A percentile compares a stretch with the other conserved stretches of the same genome.
Conservation (phyloP, 208 protist genomes). For the Acanthamoeba rhysodes region DNA sequence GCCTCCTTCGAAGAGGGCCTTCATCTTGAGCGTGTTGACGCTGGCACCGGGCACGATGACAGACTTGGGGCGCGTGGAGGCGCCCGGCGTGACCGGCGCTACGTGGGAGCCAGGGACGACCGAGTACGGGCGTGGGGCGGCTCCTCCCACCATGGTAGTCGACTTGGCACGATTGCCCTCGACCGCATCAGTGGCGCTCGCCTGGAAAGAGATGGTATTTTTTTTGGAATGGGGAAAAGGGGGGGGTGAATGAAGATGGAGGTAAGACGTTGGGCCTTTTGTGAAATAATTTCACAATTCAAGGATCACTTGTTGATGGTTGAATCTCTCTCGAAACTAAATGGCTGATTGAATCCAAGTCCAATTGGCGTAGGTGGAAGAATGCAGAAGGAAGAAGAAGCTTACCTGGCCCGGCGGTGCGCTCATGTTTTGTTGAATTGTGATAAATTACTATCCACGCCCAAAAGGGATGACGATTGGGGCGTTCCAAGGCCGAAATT, state of each 20-base stretch:
- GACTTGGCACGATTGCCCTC: constrained; percentile 8
- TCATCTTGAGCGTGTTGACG: neutral
- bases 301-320: too few species aligned
- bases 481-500: neutral
- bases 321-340: too few species aligned
- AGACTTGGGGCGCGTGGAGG: neutral
- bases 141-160: neutral
- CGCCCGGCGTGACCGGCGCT: neutral
- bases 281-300: too few species aligned
- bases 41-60: neutral
- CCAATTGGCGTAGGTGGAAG: too few species aligned
- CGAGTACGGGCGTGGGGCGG: neutral
- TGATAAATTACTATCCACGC: neutral
- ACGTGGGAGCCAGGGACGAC: too few species aligned
- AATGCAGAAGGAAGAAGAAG: neutral
- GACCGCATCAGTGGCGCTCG: neutral
- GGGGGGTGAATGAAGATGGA: neutral
- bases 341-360: too few species aligned
- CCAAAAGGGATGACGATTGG: neutral
- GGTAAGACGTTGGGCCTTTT: too few species aligned
- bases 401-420: neutral
- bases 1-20: neutral
- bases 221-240: neutral
- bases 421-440: neutral
- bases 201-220: neutral